Percentiles rank a stretch among this genome's conserved stretches.
Conservation (phyloP, 1,284 basidiomycete species). For the Malassezia pachydermatis region DNA sequence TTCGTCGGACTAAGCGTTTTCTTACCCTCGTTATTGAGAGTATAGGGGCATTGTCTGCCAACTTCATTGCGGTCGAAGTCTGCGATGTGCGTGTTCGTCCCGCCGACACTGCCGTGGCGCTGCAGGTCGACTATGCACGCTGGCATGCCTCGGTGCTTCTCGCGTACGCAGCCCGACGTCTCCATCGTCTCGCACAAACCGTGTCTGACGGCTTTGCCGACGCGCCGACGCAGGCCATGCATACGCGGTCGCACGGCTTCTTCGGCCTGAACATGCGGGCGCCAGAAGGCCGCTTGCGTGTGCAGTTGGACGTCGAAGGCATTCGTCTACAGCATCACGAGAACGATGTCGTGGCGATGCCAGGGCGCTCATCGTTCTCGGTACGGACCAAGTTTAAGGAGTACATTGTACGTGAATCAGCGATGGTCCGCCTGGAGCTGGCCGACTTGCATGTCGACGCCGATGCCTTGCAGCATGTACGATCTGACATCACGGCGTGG, state of each 20-base stretch:
- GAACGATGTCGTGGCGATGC: not conserved
- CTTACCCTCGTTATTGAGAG: no score
- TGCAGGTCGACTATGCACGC: not conserved
- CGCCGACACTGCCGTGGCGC: conserved; percentile 25
- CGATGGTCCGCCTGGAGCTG: not conserved
- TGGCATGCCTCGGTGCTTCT: conserved; percentile 2
- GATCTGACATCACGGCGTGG: not conserved
- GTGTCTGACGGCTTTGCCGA: conserved; percentile 10
- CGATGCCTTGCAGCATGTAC: not conserved
- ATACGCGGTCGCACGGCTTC: not conserved
- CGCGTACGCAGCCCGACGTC: conserved; percentile 22
- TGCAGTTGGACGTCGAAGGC: not conserved
- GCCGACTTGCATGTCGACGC: conserved; percentile 1
- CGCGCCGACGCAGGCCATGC: not conserved
- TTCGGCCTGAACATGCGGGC: not conserved
- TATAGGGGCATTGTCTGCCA: no score
- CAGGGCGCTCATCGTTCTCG: not conserved
- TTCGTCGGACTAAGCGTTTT: no score
- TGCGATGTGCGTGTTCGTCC: conserved; percentile 28
- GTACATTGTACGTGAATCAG: not conserved
- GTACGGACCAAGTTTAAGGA: conserved; percentile 1
- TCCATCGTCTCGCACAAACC: not conserved
- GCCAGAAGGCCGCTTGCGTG: not conserved
- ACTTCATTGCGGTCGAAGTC: conserved; percentile 34
- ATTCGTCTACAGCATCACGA: not conserved